phyloP scores from a whole-genome alignment of 257 asterid genomes.

The Handroanthus guayacan region DNA sequence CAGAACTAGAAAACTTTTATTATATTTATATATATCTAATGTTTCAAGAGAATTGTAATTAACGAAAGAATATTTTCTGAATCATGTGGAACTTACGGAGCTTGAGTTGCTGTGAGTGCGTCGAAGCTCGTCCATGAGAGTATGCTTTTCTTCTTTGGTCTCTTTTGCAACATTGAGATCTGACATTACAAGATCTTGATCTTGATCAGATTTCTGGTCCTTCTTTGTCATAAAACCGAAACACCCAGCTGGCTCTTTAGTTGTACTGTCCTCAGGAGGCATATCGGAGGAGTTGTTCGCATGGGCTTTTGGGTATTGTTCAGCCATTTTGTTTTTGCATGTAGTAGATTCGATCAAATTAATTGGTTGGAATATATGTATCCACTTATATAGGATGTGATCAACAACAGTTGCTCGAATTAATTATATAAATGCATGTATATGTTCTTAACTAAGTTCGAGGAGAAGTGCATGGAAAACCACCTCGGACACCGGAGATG shows the following conservation, averaged over 20 bases:
- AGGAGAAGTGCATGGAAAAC: not conserved
- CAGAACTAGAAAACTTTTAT: not conserved
- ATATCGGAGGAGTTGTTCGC: conserved; percentile 20
- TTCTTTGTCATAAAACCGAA: conserved; percentile 45
- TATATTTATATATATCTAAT: too few species aligned
- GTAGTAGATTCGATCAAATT: not conserved
- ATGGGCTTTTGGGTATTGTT: conserved; percentile 35
- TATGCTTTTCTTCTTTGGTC: conserved; percentile 35
- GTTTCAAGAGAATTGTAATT: not conserved
- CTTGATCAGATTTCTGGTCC: conserved; percentile 29
- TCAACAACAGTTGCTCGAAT: too few species aligned
- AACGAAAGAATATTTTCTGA: not conserved
- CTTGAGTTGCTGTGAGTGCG: conserved; percentile 43
- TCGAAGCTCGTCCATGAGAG: conserved; percentile 49
- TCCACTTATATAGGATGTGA: conserved; percentile 32
- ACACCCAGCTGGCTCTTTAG: conserved; percentile 29
- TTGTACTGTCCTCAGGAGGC: conserved; percentile 34
- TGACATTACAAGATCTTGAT: conserved; percentile 34
- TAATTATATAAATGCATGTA: too few species aligned
- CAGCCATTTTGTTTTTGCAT: conserved; percentile 40
- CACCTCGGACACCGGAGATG: conserved; percentile 21
- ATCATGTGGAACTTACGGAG: conserved; percentile 36
- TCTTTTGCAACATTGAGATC: conserved; percentile 31
- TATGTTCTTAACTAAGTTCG: not conserved
- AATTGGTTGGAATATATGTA: not conserved